Conservation (phyloP, 1,284 basidiomycete species). For the Heterobasidion parviporum region DNA sequence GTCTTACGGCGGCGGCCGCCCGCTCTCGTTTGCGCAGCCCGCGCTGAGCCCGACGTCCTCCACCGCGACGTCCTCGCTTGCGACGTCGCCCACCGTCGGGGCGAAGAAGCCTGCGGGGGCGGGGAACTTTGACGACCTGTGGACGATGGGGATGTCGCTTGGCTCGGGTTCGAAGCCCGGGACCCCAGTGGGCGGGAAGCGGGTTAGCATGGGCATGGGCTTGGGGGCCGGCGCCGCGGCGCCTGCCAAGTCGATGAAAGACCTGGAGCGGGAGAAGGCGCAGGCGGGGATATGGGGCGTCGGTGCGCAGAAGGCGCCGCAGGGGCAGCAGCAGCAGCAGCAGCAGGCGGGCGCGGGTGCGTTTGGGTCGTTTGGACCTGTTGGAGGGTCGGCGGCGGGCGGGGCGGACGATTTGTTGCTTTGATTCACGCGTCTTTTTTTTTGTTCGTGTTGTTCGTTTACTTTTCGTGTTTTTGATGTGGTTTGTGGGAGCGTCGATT, state of each 20-base stretch:
- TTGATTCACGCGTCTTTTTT: slow-evolving; percentile 9
- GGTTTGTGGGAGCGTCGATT: too few species aligned
- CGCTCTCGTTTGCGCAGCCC: slow-evolving; percentile 7
- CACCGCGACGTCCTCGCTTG: slow-evolving; percentile 13
- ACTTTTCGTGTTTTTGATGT: too few species aligned
- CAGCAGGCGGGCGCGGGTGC: slow-evolving; percentile 23
- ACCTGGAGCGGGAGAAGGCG: slow-evolving; percentile 81
- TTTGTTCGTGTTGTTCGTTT: not conserved
- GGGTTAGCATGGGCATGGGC: too few species aligned
- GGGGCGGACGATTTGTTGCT: slow-evolving; percentile 27
- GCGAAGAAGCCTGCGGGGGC: slow-evolving; percentile 20
- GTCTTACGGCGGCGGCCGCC: not conserved
- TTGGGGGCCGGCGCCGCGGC: not conserved
- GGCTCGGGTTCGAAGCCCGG: slow-evolving; percentile 28
- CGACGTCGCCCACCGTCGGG: slow-evolving; percentile 15
- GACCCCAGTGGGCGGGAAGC: slow-evolving; percentile 13
- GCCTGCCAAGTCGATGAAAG: slow-evolving; percentile 72
- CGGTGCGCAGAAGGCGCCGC: slow-evolving; percentile 14
- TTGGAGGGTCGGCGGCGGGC: slow-evolving; percentile 13
- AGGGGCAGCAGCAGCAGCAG: slow-evolving; percentile 12
- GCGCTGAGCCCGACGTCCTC: slow-evolving; percentile 12
- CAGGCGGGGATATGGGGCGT: slow-evolving; percentile 70
- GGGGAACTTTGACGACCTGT: slow-evolving; percentile 82
- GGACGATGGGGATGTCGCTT: slow-evolving; percentile 64
- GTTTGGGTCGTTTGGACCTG: slow-evolving; percentile 38